A percentile compares a stretch with the other conserved stretches of the same genome.
Evolutionary conservation across 345 rosid species (phyloP).

Genomic region (Excoecaria agallocha): DNA sequence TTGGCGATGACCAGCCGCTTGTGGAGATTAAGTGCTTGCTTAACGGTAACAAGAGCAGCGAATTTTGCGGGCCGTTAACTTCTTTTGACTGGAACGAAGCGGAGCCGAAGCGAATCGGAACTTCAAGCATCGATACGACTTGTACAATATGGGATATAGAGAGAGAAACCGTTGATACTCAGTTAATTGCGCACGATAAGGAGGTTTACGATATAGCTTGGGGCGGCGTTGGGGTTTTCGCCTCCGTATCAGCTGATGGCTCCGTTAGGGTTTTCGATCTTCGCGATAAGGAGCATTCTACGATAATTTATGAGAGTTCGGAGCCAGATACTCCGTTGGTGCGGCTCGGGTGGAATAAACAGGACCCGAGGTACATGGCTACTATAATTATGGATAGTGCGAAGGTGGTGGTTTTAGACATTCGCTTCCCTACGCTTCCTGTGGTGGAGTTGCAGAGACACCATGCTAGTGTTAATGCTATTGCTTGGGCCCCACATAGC

Average conservation of each 20-base stretch:
- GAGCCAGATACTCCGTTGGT: conserved; percentile 92
- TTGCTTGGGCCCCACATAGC: conserved; percentile 99
- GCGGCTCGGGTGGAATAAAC: conserved; percentile 95
- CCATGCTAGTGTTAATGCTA: conserved; percentile 82
- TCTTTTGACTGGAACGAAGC: conserved; percentile 98
- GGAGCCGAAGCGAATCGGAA: conserved; percentile 84
- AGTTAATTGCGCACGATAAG: conserved; percentile 93
- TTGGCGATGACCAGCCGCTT: conserved; percentile 60
- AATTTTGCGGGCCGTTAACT: conserved; percentile 85
- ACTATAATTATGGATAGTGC: conserved; percentile 92
- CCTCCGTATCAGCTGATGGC: conserved; percentile 91
- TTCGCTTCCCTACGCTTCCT: conserved; percentile 86
- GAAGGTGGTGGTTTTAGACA: conserved; percentile 88
- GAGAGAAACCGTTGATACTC: conserved; percentile 84
- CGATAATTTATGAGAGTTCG: conserved; percentile 88
- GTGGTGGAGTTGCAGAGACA: conserved; percentile 95
- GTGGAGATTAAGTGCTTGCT: conserved; percentile 73
- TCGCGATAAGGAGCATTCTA: conserved; percentile 88
- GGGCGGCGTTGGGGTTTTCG: conserved; percentile 95
- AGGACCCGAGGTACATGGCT: conserved; percentile 97
- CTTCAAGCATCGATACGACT: conserved; percentile 88
- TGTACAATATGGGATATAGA: conserved; percentile 97
- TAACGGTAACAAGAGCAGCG: conserved; percentile 85
- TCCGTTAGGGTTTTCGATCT: conserved; percentile 86
- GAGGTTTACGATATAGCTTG: conserved; percentile 97